Evolutionary conservation across 768 basidiomycete genomes (phyloP), one percentile per base, ranked within the genome.

Genomic region (Russula compacta): DNA sequence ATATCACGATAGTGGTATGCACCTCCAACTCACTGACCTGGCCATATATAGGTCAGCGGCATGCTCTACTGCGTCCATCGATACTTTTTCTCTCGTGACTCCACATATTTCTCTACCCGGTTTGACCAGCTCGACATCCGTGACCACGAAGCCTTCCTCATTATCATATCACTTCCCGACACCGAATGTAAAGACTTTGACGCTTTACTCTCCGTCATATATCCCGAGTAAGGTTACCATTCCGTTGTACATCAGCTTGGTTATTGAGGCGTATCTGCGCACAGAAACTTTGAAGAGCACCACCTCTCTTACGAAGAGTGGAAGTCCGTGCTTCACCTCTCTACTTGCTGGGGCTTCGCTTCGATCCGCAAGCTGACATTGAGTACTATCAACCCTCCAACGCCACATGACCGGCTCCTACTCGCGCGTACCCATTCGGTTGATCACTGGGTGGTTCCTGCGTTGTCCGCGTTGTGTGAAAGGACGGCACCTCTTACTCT

Each of bases 341-440:
- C 69, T 3, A 60, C 68, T 61, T 71, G 15, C 48, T 77, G 35
- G 74, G 71, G 56, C 53, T 71, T 61, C 59, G 70, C 58, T 35
- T 64, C 55, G 49, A 68, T 64, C 65, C 74, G 60, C 64, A 50
- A 24, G 55, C 39, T 53, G 14, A 50, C 60, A 4, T 11, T 64
- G 15, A 32, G 15, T 6, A 24, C 42, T 1, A 56, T 62, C 17
- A 9, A 48, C 1, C 60, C 59, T 3, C 49, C 55, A 21, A 44
- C 60, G 1, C 24, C 59, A 24, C 14, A 42, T 36, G 58, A 64
- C 21, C 53, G 21, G 11, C 63, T 64, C 8, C 0, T 49, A 4
- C 63, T 64, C 4, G 59, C 53, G 1, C 63, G 63, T 3, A 36
- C 24, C 10, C 53, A 57, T 33, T 17, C 43, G 2, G 29, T 64